Evolutionary conservation across 1,139 yeast species (phyloP), one percentile per base, ranked within the genome.

Genomic region (Sugiyamaella sp.): DNA sequence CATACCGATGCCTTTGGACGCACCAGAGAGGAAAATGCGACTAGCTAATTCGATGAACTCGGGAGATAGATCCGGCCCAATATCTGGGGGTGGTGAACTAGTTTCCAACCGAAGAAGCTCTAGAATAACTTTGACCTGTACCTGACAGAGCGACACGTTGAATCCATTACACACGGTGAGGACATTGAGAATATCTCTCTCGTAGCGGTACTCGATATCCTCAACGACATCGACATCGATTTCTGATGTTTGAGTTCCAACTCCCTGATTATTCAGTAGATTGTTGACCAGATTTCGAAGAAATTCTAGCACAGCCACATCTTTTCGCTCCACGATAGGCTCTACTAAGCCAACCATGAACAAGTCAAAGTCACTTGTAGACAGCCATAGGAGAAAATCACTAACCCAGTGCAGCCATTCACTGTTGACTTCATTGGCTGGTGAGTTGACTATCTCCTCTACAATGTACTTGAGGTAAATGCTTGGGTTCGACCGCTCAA

Each of bases 101-200:
- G 12, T 27, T 35, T 51, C 20, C 32, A 49, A 39, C 10, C 52
- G 12, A 17, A 55, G 21, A 32, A 38, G 14, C 29, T 52, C 52
- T 24, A 61, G 20, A 3, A 65, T 37, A 14, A 66, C 56, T 32
- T 71, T 71, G 53, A 75, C 64, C n/a, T 82, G 64, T 19, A 81
- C 65, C 62, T 84, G 89, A 50, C 76, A 73, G 1, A 81, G 62
- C 0, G 82, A 78, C 27, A 84, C 63, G 61, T 80, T 83, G 65
- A 81, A 82, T 51, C 80, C 82, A 57, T 79, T 75, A n/a, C 74
- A 68, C 1, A 47, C 41, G 14, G 57, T 59, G 22, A 64, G 44
- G 3, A 67, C 38, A n/a, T 49, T 52, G 16, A 53, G 32, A 24
- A 67, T 50, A 14, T 66, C 64, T 1, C 53, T 53, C 24, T 52